Percentiles rank a stretch among this genome's conserved stretches.
Conservation (phyloP, 2,329 filamentous ascomycete species). For the Epichloe bromicola region DNA sequence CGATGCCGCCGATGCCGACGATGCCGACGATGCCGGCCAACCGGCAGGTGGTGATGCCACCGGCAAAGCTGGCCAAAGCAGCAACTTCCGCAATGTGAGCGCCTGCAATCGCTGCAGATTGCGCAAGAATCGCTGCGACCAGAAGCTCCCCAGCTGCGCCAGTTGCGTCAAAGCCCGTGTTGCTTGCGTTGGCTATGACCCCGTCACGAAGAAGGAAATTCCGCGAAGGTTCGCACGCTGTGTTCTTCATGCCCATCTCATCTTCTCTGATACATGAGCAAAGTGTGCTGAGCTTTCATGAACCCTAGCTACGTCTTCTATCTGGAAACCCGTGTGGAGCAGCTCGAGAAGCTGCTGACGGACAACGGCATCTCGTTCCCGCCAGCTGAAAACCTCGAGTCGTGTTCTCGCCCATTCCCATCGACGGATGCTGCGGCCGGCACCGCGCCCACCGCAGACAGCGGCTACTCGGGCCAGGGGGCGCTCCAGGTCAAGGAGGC, state of each 20-base stretch:
- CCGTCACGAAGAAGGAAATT: conserved; percentile 91
- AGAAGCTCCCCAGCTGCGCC: conserved; percentile 78
- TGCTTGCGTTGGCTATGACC: conserved; percentile 88
- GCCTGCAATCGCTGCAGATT: conserved; percentile 87
- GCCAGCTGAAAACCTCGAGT: conserved; percentile 56
- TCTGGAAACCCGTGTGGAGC: conserved; percentile 72
- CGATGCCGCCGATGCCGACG: neutral
- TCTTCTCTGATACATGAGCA: neutral
- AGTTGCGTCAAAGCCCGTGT: conserved; percentile 89
- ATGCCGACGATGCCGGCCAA: too few relatives aligned
- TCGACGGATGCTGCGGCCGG: conserved; percentile 21
- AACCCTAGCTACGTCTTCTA: conserved; percentile 81
- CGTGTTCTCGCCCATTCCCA: conserved; percentile 34
- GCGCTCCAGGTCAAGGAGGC: conserved; percentile 22
- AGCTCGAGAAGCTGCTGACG: conserved; percentile 65
- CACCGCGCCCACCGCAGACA: too few relatives aligned
- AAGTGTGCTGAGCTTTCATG: neutral
- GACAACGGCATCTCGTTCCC: conserved; percentile 60
- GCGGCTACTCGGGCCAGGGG: too few relatives aligned
- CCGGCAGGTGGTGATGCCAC: too few relatives aligned
- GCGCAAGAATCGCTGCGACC: conserved; percentile 91
- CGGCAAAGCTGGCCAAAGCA: conserved; percentile 31
- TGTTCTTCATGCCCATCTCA: conserved; percentile 3
- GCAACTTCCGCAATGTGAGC: conserved; percentile 74
- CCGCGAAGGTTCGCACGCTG: conserved; percentile 67